Conservation (phyloP, 768 basidiomycete species). For the Dentipellis sp. region DNA sequence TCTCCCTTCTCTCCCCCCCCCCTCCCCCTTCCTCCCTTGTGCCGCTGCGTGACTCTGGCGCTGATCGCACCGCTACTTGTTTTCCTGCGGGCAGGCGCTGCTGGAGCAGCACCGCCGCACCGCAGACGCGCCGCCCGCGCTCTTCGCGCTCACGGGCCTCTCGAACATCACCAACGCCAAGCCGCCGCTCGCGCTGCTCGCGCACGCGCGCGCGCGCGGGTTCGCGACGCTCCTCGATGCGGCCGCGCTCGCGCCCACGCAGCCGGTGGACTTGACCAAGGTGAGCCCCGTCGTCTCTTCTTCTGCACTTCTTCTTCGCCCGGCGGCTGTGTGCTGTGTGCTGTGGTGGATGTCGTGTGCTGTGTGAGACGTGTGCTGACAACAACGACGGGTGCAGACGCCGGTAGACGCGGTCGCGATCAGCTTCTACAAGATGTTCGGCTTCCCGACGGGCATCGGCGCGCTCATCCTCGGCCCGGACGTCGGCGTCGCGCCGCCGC, state of each 20-base stretch:
- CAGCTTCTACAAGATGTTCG: constrained; percentile 89
- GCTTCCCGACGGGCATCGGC: constrained; percentile 79
- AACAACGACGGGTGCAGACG: too few species aligned
- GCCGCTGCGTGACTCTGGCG: too few species aligned
- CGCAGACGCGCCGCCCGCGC: constrained; percentile 38
- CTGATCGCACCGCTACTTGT: constrained; percentile 3
- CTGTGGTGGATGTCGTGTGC: not conserved
- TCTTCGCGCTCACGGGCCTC: constrained; percentile 72
- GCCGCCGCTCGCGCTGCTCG: constrained; percentile 52
- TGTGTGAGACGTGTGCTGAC: too few species aligned
- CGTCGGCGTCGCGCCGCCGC: constrained; percentile 34
- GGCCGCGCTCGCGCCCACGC: constrained; percentile 71
- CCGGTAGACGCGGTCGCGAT: constrained; percentile 77
- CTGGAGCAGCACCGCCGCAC: constrained; percentile 42
- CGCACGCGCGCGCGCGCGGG: constrained; percentile 57
- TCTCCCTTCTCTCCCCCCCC: too few species aligned
- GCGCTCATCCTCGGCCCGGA: constrained; percentile 40
- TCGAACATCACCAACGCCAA: constrained; percentile 80
- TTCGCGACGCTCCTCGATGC: constrained; percentile 75
- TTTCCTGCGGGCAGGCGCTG: constrained; percentile 33
- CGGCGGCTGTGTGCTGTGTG: not conserved
- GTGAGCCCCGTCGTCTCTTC: too few species aligned
- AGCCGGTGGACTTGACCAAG: constrained; percentile 54
- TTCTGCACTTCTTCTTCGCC: too few species aligned
- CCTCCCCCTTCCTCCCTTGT: too few species aligned